Evolutionary conservation across 2,329 filamentous ascomycete species (phyloP).

Genomic region (Aspergillus udagawae): DNA sequence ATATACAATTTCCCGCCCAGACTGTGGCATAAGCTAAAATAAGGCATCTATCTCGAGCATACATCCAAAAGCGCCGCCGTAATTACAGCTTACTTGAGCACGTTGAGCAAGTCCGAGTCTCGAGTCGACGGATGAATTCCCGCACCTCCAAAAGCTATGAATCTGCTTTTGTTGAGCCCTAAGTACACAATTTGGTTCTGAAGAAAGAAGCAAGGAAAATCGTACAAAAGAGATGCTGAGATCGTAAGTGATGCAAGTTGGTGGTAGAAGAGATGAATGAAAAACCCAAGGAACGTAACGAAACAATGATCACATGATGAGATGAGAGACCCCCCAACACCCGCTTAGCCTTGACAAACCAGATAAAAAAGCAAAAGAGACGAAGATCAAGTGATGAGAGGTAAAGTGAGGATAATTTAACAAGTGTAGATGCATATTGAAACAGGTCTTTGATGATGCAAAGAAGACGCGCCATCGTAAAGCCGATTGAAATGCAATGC

Average conservation of each 20-base stretch:
- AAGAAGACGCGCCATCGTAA: background rate
- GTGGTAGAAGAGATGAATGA: background rate
- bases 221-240: conserved; percentile 5
- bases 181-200: conserved; percentile 14
- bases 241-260: background rate
- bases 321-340: conserved; percentile 15
- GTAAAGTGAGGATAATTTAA: background rate
- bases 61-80: background rate
- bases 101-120: background rate
- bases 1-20: background rate
- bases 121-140: background rate
- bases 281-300: background rate
- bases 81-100: background rate
- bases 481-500: background rate
- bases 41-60: background rate
- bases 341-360: conserved; percentile 14
- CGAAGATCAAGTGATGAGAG: conserved; percentile 24
- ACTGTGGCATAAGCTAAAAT: background rate
- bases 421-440: background rate
- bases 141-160: background rate
- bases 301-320: conserved; percentile 11
- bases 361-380: conserved; percentile 7
- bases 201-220: conserved; percentile 3
- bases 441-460: background rate
- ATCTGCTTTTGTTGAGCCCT: conserved; percentile 4